Conservation (phyloP, 2,329 filamentous ascomycete species). For the Microsporum audouinii region DNA sequence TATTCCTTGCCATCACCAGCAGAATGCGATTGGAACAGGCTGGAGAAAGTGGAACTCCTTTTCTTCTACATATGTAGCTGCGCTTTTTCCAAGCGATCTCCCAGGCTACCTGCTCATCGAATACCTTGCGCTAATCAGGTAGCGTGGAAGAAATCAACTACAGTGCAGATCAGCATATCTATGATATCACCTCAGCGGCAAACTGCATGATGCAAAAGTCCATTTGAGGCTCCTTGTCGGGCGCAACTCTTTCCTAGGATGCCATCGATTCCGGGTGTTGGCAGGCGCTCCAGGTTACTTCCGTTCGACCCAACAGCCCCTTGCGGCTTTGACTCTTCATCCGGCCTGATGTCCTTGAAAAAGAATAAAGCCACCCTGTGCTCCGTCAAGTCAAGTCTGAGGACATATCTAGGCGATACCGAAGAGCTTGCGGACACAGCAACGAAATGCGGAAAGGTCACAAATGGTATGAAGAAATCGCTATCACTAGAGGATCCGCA, state of each 20-base stretch:
- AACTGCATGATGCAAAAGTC: slow-evolving; percentile 3
- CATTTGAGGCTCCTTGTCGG: neutral
- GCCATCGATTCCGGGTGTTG: neutral
- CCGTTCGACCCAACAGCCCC: neutral
- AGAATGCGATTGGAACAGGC: neutral
- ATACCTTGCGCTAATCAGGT: neutral
- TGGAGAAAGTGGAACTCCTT: slow-evolving; percentile 1
- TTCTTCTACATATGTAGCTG: neutral
- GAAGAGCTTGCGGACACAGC: neutral
- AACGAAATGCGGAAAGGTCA: neutral
- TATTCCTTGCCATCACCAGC: no score
- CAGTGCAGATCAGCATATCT: neutral
- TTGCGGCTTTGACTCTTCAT: neutral
- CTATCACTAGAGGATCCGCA: neutral
- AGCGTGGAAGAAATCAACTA: neutral
- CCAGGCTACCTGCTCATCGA: neutral
- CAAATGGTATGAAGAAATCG: neutral
- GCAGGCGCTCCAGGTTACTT: neutral
- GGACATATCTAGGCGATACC: neutral
- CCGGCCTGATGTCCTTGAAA: neutral
- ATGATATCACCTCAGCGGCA: slow-evolving; percentile 3
- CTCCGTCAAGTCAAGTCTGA: neutral
- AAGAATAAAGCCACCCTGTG: no score
- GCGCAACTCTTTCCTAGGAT: neutral
- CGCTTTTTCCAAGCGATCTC: neutral